Conservation (phyloP, 2,329 filamentous ascomycete species). For the Aspergillus viridinutans region DNA sequence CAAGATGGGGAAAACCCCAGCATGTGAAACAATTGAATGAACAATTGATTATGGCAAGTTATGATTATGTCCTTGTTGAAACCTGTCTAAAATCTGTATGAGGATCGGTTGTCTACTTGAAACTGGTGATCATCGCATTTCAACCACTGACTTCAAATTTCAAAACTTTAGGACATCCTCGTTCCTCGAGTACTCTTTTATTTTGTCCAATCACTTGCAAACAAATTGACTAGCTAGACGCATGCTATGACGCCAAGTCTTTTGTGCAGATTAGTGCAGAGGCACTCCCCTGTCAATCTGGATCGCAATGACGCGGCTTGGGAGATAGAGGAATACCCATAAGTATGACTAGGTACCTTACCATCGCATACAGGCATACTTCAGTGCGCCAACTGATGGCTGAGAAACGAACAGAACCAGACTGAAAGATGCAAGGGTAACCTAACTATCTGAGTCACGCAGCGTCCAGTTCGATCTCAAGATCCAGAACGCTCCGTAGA, state of each 20-base stretch:
- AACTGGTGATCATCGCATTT: not conserved
- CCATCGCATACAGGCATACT: not conserved
- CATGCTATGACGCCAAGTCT: conserved; percentile 1
- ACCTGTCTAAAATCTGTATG: not conserved
- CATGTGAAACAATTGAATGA: not conserved
- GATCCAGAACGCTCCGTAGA: not conserved
- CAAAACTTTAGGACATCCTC: not conserved
- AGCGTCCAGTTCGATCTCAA: not conserved
- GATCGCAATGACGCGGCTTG: conserved; percentile 6
- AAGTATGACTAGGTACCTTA: not conserved
- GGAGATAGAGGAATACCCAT: not conserved
- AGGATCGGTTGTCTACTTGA: not conserved
- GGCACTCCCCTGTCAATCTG: not conserved
- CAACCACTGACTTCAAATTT: no score
- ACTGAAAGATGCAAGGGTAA: not conserved
- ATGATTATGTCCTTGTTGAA: not conserved
- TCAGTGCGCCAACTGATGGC: not conserved
- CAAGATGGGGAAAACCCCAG: not conserved
- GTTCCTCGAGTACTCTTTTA: not conserved
- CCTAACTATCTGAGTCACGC: not conserved
- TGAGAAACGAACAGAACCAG: not conserved
- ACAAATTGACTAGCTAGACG: not conserved
- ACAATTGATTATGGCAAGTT: not conserved
- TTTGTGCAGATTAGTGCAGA: not conserved
- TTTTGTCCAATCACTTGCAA: not conserved